Evolutionary conservation across 768 basidiomycete species (phyloP), one percentile per base, ranked within the genome.

Genomic region (Tylopilus sp.): DNA sequence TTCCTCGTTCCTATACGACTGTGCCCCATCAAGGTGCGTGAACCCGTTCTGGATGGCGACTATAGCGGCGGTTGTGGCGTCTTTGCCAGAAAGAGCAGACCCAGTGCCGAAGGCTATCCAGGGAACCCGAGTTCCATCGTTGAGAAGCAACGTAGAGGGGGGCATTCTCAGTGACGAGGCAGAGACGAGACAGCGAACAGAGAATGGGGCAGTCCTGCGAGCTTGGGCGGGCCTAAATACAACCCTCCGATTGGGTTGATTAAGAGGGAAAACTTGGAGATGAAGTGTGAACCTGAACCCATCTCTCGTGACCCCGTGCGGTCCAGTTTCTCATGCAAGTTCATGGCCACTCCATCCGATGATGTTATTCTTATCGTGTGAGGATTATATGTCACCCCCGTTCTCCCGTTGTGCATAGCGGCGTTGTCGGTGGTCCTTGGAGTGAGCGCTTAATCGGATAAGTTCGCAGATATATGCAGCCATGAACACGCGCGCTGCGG

Each of bases 1-100:
- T 1, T 73, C 72, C 60, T 85, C 83, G 53, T 85, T 85, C 8
- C 50, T 50, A 63, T 86, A 86, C 45, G 68, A 45, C 60, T 84
- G 82, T 4, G 83, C 83, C n/a, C 80, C 78, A n/a, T n/a, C n/a
- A n/a, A n/a, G n/a, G n/a, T n/a, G n/a, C n/a, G n/a, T n/a, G n/a
- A n/a, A n/a, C n/a, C n/a, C n/a, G n/a, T n/a, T n/a, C n/a, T n/a
- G n/a, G n/a, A n/a, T n/a, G n/a, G n/a, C n/a, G n/a, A n/a, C n/a
- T n/a, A n/a, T n/a, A n/a, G n/a, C n/a, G n/a, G n/a, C n/a, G n/a
- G n/a, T n/a, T n/a, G n/a, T n/a, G n/a, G n/a, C n/a, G n/a, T n/a
- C n/a, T n/a, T n/a, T n/a, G n/a, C n/a, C n/a, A n/a, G n/a, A n/a
- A n/a, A n/a, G n/a, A n/a, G n/a, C n/a, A n/a, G n/a, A n/a, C n/a